These are phyloP conservation scores for Mycena polygramma DNA, from an alignment of 768 basidiomycete species.

Conservation along the genomic window DNA sequence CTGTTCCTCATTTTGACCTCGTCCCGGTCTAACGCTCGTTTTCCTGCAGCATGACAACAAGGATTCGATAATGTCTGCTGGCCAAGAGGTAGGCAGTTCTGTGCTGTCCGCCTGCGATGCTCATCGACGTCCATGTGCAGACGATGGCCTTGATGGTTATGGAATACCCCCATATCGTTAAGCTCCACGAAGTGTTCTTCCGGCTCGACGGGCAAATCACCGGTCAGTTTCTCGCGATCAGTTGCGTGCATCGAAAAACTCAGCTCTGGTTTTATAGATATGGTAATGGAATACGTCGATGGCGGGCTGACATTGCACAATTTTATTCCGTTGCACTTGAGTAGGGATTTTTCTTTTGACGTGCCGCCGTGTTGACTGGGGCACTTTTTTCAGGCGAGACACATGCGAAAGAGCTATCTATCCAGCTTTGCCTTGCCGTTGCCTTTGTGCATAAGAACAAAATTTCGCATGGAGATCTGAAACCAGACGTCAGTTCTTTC, in stretches of 20 bases:
- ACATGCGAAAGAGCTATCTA: slow-evolving; percentile 62
- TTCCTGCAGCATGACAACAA: background rate
- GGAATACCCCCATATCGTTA: slow-evolving; percentile 70
- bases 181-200: slow-evolving; percentile 68
- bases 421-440: slow-evolving; percentile 69
- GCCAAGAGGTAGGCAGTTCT: slow-evolving; percentile 22
- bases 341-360: slow-evolving; percentile 1
- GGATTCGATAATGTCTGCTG: slow-evolving; percentile 5
- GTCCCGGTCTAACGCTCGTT: background rate
- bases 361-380: background rate
- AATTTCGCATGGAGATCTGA: slow-evolving; percentile 80
- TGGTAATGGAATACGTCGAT: slow-evolving; percentile 29
- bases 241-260: background rate
- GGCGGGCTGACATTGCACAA: slow-evolving; percentile 3
- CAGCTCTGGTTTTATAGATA: slow-evolving; percentile 4
- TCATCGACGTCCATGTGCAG: slow-evolving; percentile 50
- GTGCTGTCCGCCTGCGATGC: background rate
- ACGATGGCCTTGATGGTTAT: slow-evolving; percentile 69
- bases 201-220: slow-evolving; percentile 54
- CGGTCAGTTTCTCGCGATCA: slow-evolving; percentile 48
- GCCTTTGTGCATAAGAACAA: slow-evolving; percentile 48
- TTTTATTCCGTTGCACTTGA: background rate
- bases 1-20: background rate
- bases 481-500: slow-evolving; percentile 56
- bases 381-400: slow-evolving; percentile 47